A percentile compares a stretch with the other conserved stretches of the same genome.
phyloP scores from a whole-genome alignment of 73 alveolate genomes.

The Stentor roeselii region DNA sequence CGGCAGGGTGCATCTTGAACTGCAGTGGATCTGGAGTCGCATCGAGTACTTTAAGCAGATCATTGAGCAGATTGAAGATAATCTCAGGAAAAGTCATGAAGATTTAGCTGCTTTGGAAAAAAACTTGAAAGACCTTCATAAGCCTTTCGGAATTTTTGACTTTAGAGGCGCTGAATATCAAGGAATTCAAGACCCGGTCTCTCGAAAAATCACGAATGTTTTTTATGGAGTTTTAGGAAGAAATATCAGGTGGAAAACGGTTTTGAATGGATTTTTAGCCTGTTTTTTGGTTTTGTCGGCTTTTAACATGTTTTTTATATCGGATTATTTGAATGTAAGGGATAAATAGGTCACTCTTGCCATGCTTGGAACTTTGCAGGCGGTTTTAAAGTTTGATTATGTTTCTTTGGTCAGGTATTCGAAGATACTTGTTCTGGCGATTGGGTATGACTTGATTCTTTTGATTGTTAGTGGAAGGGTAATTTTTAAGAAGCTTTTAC shows the following conservation, averaged over 20 bases:
- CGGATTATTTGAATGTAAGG: background rate
- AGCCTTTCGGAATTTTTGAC: background rate
- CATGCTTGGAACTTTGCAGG: background rate
- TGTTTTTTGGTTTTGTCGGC: background rate
- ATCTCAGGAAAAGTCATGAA: background rate
- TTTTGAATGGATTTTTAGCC: background rate
- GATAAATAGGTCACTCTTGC: background rate
- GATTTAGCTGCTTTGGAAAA: background rate
- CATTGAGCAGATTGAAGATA: background rate
- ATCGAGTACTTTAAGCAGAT: too few relatives aligned
- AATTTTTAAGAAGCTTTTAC: background rate
- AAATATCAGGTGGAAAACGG: background rate
- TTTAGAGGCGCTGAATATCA: background rate
- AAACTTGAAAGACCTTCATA: background rate
- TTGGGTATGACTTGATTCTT: background rate
- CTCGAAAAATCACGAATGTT: background rate
- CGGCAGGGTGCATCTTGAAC: background rate
- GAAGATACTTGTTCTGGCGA: background rate
- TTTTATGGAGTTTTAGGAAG: background rate
- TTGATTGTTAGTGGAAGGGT: background rate
- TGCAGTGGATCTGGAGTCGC: background rate
- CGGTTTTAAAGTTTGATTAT: background rate
- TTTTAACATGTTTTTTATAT: background rate
- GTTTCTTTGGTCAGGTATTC: background rate
- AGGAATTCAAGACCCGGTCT: background rate